phyloP scores from a whole-genome alignment of 345 rosid genomes.

The Dimocarpus longan region DNA sequence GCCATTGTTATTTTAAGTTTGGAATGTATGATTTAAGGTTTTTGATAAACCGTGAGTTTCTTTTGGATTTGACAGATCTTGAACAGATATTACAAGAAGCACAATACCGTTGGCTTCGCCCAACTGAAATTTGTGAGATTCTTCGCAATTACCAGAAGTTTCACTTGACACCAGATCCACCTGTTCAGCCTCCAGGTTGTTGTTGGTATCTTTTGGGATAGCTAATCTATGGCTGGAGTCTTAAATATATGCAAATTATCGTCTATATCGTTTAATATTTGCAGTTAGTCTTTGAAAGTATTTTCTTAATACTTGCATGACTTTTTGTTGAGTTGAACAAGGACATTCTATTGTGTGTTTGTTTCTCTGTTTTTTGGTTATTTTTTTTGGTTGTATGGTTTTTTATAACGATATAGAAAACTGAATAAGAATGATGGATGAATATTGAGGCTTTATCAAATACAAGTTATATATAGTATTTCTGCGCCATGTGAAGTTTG shows the following conservation, averaged over 20 bases:
- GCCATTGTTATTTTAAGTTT: neutral
- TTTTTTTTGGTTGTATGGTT: neutral
- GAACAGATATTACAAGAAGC: constrained; percentile 49
- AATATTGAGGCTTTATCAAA: too few species aligned
- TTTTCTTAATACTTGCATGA: neutral
- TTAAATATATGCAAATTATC: neutral
- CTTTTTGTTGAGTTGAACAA: neutral
- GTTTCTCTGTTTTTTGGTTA: neutral
- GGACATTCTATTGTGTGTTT: neutral
- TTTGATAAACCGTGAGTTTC: neutral
- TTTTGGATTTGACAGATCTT: constrained; percentile 38
- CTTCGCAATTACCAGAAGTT: constrained; percentile 47
- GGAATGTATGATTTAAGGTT: constrained; percentile 2
- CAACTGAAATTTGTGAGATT: constrained; percentile 59
- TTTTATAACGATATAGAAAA: neutral
- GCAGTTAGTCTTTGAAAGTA: neutral
- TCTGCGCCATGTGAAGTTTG: neutral
- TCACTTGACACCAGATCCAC: constrained; percentile 45
- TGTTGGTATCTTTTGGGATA: constrained; percentile 9
- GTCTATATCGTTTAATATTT: neutral
- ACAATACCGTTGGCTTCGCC: constrained; percentile 66
- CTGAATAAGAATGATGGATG: neutral
- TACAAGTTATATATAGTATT: neutral
- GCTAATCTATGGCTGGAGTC: neutral
- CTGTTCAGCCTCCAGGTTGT: constrained; percentile 54